Evolutionary conservation across 1,139 yeast species (phyloP).

Genomic region (Debaryomycetaceae sp.): DNA sequence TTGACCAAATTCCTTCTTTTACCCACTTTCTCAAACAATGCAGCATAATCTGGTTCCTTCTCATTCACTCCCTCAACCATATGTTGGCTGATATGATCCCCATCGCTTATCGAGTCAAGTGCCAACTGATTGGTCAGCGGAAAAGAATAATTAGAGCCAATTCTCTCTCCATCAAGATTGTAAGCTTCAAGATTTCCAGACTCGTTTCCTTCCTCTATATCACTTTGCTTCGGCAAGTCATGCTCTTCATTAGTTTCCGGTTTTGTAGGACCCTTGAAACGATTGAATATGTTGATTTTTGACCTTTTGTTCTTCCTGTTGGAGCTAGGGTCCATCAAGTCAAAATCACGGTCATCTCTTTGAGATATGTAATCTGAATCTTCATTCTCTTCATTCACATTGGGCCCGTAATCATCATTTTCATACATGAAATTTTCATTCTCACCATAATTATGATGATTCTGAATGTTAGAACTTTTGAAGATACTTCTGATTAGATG

Average conservation of each 20-base stretch:
- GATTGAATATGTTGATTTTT: conserved; percentile 37
- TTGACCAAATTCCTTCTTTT: conserved; percentile 34
- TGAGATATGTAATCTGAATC: conserved; percentile 2
- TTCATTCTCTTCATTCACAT: not conserved
- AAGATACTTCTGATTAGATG: conserved; percentile 43
- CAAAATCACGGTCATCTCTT: conserved; percentile 7
- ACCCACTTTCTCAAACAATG: conserved; percentile 44
- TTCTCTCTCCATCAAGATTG: not conserved
- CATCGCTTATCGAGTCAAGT: not conserved
- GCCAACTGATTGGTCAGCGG: not conserved
- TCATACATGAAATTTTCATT: conserved; percentile 3
- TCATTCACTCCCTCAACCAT: not conserved
- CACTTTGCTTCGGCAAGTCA: conserved; percentile 5
- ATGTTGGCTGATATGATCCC: not conserved
- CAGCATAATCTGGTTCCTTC: conserved; percentile 44
- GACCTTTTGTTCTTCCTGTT: conserved; percentile 24
- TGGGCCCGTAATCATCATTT: conserved; percentile 1
- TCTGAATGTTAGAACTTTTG: conserved; percentile 18
- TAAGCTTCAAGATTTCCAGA: not conserved
- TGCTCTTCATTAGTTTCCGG: conserved; percentile 13
- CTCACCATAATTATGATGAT: conserved; percentile 4
- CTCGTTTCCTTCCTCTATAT: not conserved
- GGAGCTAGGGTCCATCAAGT: conserved; percentile 2
- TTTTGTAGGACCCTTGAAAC: conserved; percentile 36
- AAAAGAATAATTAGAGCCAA: not conserved